phyloP scores from a whole-genome alignment of 2,329 filamentous ascomycete species.

The Talaromyces sp. region DNA sequence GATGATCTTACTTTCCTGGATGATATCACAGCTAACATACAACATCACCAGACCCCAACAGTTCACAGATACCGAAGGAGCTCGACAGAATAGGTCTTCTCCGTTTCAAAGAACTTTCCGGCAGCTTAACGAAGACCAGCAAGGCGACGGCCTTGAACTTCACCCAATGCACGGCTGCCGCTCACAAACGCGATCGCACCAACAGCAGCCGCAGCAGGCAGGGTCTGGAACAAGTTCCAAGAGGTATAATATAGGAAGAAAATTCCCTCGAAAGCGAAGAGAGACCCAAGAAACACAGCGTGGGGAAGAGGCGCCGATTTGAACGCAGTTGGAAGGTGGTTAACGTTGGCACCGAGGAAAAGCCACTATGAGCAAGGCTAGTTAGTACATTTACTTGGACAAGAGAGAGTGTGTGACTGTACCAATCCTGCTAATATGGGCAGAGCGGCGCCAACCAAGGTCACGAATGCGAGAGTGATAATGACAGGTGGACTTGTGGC shows the following conservation, averaged over 20 bases:
- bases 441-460: constrained; percentile 72
- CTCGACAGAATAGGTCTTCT: not conserved
- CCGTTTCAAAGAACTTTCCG: not conserved
- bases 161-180: constrained; percentile 84
- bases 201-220: constrained; percentile 72
- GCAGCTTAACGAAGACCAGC: constrained; percentile 64
- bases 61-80: not conserved
- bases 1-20: not conserved
- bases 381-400: not conserved
- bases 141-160: constrained; percentile 86
- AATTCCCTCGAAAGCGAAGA: constrained; percentile 83
- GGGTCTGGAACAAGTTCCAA: constrained; percentile 89
- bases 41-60: constrained; percentile 4
- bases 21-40: constrained; percentile 23
- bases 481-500: constrained; percentile 78
- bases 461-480: constrained; percentile 75
- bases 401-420: constrained; percentile 42
- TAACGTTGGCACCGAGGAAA: constrained; percentile 77
- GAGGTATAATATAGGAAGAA: constrained; percentile 93
- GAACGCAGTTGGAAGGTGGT: constrained; percentile 75
- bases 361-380: constrained; percentile 65
- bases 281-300: constrained; percentile 79
- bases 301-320: constrained; percentile 78
- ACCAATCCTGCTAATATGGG: constrained; percentile 73
- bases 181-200: constrained; percentile 77